phyloP scores from a whole-genome alignment of 2,329 filamentous ascomycete genomes.

The Monilinia vaccinii-corymbosi region DNA sequence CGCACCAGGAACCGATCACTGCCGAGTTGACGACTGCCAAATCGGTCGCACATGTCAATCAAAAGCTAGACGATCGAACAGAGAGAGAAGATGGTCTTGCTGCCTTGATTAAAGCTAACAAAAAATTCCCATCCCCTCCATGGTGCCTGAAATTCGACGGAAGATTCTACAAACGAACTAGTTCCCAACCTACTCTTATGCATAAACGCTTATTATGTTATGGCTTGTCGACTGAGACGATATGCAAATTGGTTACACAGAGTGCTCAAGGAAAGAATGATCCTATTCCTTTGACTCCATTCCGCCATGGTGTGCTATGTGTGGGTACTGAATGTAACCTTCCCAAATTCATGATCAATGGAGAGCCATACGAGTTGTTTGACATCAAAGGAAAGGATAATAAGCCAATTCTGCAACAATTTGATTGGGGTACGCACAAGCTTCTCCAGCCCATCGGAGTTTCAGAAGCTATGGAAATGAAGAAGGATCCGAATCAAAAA shows the following conservation, averaged over 20 bases:
- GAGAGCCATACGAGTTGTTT: not conserved
- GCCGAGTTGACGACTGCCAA: too few species aligned
- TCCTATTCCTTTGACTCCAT: not conserved
- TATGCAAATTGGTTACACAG: not conserved
- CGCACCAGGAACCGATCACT: too few species aligned
- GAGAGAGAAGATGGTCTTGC: not conserved
- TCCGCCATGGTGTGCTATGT: not conserved
- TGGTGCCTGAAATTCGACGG: not conserved
- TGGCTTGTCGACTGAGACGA: not conserved
- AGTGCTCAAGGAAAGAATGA: not conserved
- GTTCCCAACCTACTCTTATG: not conserved
- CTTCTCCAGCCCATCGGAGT: not conserved
- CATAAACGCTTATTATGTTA: not conserved
- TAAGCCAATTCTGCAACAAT: not conserved
- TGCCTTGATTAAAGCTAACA: not conserved
- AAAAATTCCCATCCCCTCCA: too few species aligned
- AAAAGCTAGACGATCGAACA: too few species aligned
- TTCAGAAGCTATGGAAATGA: too few species aligned
- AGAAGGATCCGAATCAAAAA: not conserved
- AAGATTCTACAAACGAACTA: not conserved
- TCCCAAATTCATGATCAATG: not conserved
- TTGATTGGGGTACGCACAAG: not conserved
- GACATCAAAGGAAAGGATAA: too few species aligned
- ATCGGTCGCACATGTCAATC: accelerated
- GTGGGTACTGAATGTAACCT: not conserved